These are phyloP conservation scores for Bonia amplexicaulis DNA, from an alignment of 176 grass and related monocot genomes.

Conservation along the genomic window DNA sequence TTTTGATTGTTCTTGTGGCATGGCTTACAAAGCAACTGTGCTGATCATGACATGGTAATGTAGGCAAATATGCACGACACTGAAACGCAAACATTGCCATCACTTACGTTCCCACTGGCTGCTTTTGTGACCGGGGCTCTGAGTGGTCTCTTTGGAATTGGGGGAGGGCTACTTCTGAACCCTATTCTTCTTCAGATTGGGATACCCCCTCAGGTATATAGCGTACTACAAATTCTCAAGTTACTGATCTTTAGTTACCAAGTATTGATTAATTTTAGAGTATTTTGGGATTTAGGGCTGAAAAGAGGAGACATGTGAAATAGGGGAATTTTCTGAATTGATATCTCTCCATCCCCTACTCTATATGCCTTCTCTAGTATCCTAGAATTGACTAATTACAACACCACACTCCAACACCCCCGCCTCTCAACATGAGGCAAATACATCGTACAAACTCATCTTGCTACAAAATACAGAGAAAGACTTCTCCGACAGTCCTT, in stretches of 20 bases:
- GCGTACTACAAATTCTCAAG: neutral
- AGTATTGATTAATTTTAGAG: neutral
- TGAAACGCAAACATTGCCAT: slow-evolving; percentile 28
- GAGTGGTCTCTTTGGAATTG: slow-evolving; percentile 85
- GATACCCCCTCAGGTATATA: slow-evolving; percentile 52
- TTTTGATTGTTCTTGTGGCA: neutral
- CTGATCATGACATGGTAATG: neutral
- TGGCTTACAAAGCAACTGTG: neutral
- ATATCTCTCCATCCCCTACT: no score
- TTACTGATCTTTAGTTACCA: neutral
- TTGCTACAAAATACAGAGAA: no score
- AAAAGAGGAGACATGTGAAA: neutral
- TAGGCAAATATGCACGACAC: slow-evolving; percentile 14
- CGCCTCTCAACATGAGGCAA: no score
- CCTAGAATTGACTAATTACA: no score
- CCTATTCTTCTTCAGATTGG: slow-evolving; percentile 85
- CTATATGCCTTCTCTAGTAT: no score
- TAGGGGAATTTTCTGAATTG: no score
- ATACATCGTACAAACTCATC: no score
- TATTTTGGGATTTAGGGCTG: neutral
- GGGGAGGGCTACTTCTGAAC: slow-evolving; percentile 72
- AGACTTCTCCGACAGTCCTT: no score
- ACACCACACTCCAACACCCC: no score
- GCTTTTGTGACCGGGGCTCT: slow-evolving; percentile 68
- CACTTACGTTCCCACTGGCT: slow-evolving; percentile 37